Evolutionary conservation across 768 basidiomycete species (phyloP), one percentile per base, ranked within the genome.

Genomic region (Phanerochaete carnosa): DNA sequence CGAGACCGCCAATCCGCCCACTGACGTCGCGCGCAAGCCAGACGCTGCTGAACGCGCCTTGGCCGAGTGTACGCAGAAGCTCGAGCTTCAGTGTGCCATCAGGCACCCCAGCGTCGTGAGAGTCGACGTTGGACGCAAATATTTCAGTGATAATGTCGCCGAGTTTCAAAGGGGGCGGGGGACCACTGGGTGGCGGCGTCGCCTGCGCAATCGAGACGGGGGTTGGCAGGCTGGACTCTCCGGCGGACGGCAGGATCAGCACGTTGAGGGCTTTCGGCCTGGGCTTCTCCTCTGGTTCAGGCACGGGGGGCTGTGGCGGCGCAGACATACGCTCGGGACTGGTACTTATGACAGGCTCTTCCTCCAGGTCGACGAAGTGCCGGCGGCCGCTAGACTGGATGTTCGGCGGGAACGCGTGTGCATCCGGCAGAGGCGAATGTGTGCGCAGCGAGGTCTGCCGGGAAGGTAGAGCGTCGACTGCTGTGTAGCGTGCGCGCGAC

Each of bases 11-110:
- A 8, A 73, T 59, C 1, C 60, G 55, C 0, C 67, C 69, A 4
- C 60, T 51, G 15, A 62, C 52, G 22, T 69, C 68, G 47, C 80
- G 77, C 1, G 88, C 89, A 7, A 90, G 80, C 87, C 89, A 92
- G 15, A 93, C 90, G 51, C 79, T 80, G 50, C 85, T 87, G 71
- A 93, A 93, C 1, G 89, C 83, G 45, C 90, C 90, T 35, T 84
- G 81, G 23, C 90, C 90, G 2, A 93, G 78, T 3, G 77, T 72
- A 1, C 76, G 77, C 30, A 83, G 64, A 8, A 92, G 81, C 23
- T 75, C 75, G 19, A 87, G 74, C 19, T 77, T 57, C 45, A 66
- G 54, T 39, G 63, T 64, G 6, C 33, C 53, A 2, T 62, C 66
- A 7, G 55, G 58, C 45, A 59, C 63, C 4, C 57, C 65, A n/a